Base-by-base conservation (phyloP, 2,329 filamentous ascomycete genomes). In the Talaromyces sp. region DNA sequence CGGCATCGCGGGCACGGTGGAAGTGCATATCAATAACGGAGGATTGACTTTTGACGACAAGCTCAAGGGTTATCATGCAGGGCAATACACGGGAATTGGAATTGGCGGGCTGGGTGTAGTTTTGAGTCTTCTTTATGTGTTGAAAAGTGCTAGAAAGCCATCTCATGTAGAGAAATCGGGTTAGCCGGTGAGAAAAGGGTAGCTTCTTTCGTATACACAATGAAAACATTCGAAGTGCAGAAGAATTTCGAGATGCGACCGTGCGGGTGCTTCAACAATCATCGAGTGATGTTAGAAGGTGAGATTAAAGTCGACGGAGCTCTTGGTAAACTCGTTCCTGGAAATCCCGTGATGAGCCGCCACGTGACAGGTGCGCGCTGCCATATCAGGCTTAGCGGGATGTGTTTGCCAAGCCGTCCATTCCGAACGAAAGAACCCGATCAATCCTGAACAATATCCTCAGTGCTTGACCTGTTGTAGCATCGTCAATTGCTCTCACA, bases 1-100 rank as follows among this genome's bases (percentile, higher is more conserved):
- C 0, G 89, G 89, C 0, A 83, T 91, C 53, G 89, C 88, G 0
- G 88, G 88, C 0, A 90, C 87, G 0, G 84, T 90, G 2, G 87
- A 90, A 71, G 74, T 76, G 1, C 73, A 84, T 40, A 76, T 83
- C 49, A 78, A 79, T 58, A 60, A 75, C 25, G 76, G 73, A 8
- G 80, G 78, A 0, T 62, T 19, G 10, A 66, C 64, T 4, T 49
- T 62, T 19, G 43, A 49, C n/a, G 72, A 80, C 60, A 58, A 69
- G 1, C 63, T 81, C 51, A 62, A 68, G 22, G 79, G 79, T 1
- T 82, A 78, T 61, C 73, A 78, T 4, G 75, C 75, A 2, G 79
- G 78, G 3, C 69, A 76, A 43, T 82, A 81, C 64, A 68, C 80
- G 58, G 79, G 75, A 0, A 76, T 78, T 36, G 76, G 75, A 1